phyloP scores from a whole-genome alignment of 352 stramenopile genomes.

The Phytophthora constricta region DNA sequence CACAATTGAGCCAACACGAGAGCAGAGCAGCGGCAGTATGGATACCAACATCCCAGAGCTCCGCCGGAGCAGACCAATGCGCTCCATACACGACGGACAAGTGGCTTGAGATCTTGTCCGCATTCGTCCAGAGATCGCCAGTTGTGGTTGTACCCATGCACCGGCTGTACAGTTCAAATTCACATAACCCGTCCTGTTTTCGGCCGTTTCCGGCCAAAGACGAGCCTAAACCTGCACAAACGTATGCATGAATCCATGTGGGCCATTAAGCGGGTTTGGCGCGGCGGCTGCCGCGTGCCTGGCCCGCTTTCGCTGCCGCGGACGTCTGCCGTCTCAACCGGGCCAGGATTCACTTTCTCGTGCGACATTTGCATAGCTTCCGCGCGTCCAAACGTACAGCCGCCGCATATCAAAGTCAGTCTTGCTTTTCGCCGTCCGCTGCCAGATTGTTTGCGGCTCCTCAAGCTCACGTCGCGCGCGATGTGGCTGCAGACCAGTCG shows the following conservation, averaged over 20 bases:
- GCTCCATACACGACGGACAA: no score
- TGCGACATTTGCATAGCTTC: neutral
- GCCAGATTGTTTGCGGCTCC: neutral
- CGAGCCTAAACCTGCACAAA: neutral
- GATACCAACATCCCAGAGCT: no score
- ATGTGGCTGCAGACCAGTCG: neutral
- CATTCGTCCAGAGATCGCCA: conserved; percentile 36
- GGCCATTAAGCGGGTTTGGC: neutral
- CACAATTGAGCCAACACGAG: no score
- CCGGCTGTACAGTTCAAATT: conserved; percentile 35
- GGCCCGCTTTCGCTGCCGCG: neutral
- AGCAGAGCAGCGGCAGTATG: no score
- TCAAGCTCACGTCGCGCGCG: neutral
- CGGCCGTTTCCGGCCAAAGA: neutral
- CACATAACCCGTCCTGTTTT: conserved; percentile 23
- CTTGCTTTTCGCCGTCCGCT: neutral
- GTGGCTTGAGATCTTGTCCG: conserved; percentile 10
- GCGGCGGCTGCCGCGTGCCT: no score
- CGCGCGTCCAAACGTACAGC: neutral
- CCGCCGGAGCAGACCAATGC: no score
- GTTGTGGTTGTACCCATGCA: conserved; percentile 33
- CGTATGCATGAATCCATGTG: neutral
- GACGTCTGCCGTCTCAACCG: neutral
- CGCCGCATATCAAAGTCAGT: neutral
- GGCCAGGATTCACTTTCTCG: conserved; percentile 1